phyloP scores from a whole-genome alignment of 768 basidiomycete species.

The Polyporus arcularius region DNA sequence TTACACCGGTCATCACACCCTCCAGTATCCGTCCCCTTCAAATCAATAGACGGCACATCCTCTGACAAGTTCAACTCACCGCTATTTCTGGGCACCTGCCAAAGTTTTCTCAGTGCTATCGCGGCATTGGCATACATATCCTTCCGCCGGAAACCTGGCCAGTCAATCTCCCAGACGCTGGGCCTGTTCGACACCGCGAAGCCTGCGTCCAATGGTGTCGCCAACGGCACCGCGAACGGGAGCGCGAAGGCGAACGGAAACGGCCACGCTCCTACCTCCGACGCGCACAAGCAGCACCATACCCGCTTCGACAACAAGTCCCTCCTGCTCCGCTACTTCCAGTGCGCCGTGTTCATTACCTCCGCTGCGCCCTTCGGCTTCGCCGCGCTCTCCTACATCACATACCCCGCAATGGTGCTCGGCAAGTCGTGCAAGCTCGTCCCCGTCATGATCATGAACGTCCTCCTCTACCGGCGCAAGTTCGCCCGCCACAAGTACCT shows the following conservation, averaged over 20 bases:
- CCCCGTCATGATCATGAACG: slow-evolving; percentile 97
- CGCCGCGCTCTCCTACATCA: slow-evolving; percentile 91
- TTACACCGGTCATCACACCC: neutral
- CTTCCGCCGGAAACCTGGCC: slow-evolving; percentile 54
- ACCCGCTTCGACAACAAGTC: slow-evolving; percentile 36
- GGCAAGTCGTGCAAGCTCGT: slow-evolving; percentile 99
- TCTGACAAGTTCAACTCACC: slow-evolving; percentile 83
- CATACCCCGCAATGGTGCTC: slow-evolving; percentile 98
- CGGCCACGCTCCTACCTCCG: no score
- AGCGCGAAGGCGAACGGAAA: slow-evolving; percentile 21
- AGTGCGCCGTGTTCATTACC: slow-evolving; percentile 87
- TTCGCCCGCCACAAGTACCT: slow-evolving; percentile 95
- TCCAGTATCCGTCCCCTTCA: slow-evolving; percentile 83
- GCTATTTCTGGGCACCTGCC: slow-evolving; percentile 82
- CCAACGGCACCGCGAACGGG: slow-evolving; percentile 31
- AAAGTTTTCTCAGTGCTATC: slow-evolving; percentile 75
- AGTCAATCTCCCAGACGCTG: slow-evolving; percentile 56
- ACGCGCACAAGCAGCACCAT: slow-evolving; percentile 25
- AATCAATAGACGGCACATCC: slow-evolving; percentile 59
- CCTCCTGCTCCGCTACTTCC: slow-evolving; percentile 75
- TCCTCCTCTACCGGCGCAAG: slow-evolving; percentile 87
- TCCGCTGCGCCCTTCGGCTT: slow-evolving; percentile 95
- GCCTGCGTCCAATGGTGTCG: slow-evolving; percentile 35
- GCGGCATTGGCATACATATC: slow-evolving; percentile 79
- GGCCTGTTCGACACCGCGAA: slow-evolving; percentile 50